Evolutionary conservation across 2,329 filamentous ascomycete genomes (phyloP), one percentile per base, ranked within the genome.

Genomic region (Colletotrichum horii): DNA sequence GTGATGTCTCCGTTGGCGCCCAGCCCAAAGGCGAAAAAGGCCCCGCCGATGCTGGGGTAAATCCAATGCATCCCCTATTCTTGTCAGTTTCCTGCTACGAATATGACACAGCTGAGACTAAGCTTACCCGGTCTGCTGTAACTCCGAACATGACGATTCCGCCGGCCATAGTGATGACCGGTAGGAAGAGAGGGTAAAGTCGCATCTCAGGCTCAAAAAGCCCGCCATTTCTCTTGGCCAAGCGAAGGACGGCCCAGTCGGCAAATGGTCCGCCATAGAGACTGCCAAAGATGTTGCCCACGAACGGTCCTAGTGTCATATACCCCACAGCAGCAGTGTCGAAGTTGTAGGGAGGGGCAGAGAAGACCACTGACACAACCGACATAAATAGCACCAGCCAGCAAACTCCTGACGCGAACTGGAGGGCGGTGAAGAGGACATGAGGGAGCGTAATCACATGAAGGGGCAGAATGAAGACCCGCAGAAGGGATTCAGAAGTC

Each of bases 151-250:
- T 83, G 4, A 84, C 79, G 4, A 85, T 34, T 0, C 85, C 84
- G 0, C 79, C 81, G 8, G 81, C 78, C 65, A 82, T 78, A 0
- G 80, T 56, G 5, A 85, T 22, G 0, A 82, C 80, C 2, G 81
- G 80, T 4, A 80, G 74, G 8, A 81, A 66, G 1, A 79, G 72
- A 15, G 77, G 76, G 56, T 79, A 86, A 8, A 87, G 76, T 3
- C 86, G 82, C 82, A 86, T 87, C 67, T 88, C 86, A 0, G 86
- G 85, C 76, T 87, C 85, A 65, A 85, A 87, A 15, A 84, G 81
- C 8, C 85, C 85, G 3, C 80, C 80, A 8, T 86, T 86, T 2
- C 82, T 79, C 22, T 79, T 80, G 0, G 86, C 79, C 15, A 85
- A 80, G 66, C 80, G 80, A 9, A 85, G 38, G 38, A 86, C 84